These are phyloP conservation scores for Epichloe baconii DNA, from an alignment of 2,329 filamentous ascomycete species.

Conservation along the genomic window DNA sequence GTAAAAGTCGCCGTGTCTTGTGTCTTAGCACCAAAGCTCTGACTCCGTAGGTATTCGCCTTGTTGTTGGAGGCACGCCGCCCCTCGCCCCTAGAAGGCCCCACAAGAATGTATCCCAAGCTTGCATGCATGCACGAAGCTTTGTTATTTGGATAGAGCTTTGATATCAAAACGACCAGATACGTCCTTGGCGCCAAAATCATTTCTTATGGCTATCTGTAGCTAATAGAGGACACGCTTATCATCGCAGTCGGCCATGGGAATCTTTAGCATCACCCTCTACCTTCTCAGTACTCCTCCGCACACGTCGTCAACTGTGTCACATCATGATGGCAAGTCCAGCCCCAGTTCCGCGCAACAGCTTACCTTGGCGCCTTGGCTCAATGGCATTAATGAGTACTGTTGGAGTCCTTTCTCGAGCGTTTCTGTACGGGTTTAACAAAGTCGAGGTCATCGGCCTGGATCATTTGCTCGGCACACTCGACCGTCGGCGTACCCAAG, in stretches of 20 bases:
- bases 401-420: constrained; percentile 57
- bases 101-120: background rate
- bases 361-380: constrained; percentile 58
- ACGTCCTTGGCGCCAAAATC: background rate
- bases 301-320: background rate
- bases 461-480: constrained; percentile 62
- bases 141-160: background rate
- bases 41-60: no score
- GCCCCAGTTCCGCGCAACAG: constrained; percentile 33
- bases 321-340: constrained; percentile 10
- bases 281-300: background rate
- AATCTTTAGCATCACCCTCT: background rate
- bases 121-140: no score
- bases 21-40: no score
- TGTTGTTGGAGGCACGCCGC: no score
- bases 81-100: background rate
- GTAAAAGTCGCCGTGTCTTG: no score
- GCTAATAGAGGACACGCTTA: background rate
- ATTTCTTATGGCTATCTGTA: background rate
- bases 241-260: background rate
- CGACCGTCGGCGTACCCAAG: constrained; percentile 54
- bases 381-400: constrained; percentile 60
- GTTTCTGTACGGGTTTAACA: constrained; percentile 65
- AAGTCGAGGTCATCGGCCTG: constrained; percentile 63
- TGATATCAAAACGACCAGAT: background rate